Evolutionary conservation across 106 monocot genomes (phyloP).

Genomic region (Acorus calamus): DNA sequence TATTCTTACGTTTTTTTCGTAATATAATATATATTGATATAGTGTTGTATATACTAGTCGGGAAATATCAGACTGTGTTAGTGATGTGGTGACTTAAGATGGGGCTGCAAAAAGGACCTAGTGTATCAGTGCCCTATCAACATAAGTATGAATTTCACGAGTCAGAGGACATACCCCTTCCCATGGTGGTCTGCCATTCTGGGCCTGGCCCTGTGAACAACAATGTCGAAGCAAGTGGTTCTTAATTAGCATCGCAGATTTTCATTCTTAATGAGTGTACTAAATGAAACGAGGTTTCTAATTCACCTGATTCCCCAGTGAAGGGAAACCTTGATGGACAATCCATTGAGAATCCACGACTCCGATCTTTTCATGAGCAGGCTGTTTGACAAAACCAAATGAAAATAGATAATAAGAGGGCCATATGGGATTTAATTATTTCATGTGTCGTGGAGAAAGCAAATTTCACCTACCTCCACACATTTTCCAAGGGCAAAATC

Average conservation of each 20-base stretch:
- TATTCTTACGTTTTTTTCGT: no score
- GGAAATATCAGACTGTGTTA: no score
- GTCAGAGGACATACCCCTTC: slow-evolving; percentile 17
- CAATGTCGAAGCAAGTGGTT: neutral
- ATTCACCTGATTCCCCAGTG: slow-evolving; percentile 26
- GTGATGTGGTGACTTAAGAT: no score
- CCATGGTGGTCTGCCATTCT: slow-evolving; percentile 17
- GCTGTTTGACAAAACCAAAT: slow-evolving; percentile 1
- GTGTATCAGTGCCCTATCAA: no score
- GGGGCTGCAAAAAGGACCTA: no score
- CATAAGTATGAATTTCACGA: neutral
- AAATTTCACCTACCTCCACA: slow-evolving; percentile 14
- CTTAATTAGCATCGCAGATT: no score
- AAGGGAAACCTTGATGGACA: slow-evolving; percentile 26
- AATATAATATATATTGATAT: no score
- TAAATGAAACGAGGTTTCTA: no score
- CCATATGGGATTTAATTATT: neutral
- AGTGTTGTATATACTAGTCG: no score
- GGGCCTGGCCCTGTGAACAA: slow-evolving; percentile 14
- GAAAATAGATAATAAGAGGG: neutral
- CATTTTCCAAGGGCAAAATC: slow-evolving; percentile 28
- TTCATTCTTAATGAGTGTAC: no score
- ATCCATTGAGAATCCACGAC: slow-evolving; percentile 33
- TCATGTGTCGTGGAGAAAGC: neutral
- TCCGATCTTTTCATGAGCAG: slow-evolving; percentile 27